Evolutionary conservation across 2,329 filamentous ascomycete genomes (phyloP), one percentile per base, ranked within the genome.

Genomic region (Clarireedia monteithiana): DNA sequence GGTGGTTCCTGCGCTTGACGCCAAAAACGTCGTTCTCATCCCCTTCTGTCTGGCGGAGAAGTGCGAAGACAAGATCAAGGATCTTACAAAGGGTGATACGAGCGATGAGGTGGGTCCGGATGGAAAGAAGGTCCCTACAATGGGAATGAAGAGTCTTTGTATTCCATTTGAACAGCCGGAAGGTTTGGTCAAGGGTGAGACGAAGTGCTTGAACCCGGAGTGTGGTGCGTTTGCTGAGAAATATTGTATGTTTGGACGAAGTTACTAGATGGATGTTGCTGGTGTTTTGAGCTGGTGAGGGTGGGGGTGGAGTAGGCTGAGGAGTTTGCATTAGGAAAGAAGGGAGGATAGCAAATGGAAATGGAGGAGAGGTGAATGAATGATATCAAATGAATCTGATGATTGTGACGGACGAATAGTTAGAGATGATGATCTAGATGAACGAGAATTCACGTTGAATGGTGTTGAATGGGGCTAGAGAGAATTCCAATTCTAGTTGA

Each of bases 51-150:
- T 91, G 60, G 87, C 82, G 38, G 74, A 75, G 63, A 84, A 88
- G 70, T 97, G 92, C 69, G 92, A 96, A 74, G 92, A 96, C 66
- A 83, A 89, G 71, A 90, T 97, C 76, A 97, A 97, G 82, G 90
- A 95, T 56, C 79, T 91, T 69, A 95, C 89, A 60, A 89, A 88
- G 45, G 86, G 87, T 62, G 88, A 85, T 64, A 85, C 84, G 57
- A 78, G 83, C 54, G 82, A 75, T 27, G 73, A 74, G 6, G 66
- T 68, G 17, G 69, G 67, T 10, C 66, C 64, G 9, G 64, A 60
- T 20, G 60, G 69, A 57, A 48, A 63, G 62, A 81, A 81, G 63
- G 85, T 84, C 54, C 86, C 86, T 57, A 83, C 81, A 59, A 89
- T 89, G 86, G 86, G 86, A 47, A 86, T 85, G 59, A 89, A 89